These are phyloP conservation scores for Botrytis medusae DNA, from an alignment of 2,329 filamentous ascomycete species.

Conservation along the genomic window DNA sequence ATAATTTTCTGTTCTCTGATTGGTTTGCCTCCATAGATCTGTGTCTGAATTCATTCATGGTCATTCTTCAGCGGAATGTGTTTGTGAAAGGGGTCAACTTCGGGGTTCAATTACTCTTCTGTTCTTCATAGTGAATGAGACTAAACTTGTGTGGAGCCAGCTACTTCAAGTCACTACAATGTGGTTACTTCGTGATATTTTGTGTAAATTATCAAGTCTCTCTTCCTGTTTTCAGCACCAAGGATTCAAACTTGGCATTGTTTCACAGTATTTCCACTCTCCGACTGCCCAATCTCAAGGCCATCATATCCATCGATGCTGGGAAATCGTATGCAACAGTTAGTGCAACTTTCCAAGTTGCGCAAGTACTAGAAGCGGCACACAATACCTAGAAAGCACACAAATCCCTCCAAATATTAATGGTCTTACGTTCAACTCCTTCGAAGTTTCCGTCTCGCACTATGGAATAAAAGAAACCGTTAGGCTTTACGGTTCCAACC, in stretches of 20 bases:
- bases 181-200: not conserved
- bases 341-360: not conserved
- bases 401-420: not conserved
- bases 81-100: not conserved
- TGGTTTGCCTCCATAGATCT: not conserved
- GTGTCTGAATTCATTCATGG: not conserved
- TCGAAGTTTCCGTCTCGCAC: not conserved
- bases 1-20: not conserved
- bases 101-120: too few species aligned
- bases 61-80: not conserved
- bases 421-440: not conserved
- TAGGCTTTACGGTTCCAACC: accelerated
- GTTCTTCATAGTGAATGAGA: not conserved
- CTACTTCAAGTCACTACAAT: not conserved
- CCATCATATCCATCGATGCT: not conserved
- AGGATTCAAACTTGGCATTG: not conserved
- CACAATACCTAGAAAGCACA: not conserved
- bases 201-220: not conserved
- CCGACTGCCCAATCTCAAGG: too few species aligned
- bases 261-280: too few species aligned
- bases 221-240: not conserved
- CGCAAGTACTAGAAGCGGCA: too few species aligned
- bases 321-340: not conserved
- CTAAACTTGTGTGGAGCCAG: not conserved
- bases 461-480: not conserved